phyloP scores from a whole-genome alignment of 2,329 filamentous ascomycete genomes.

The Trichoderma afroharzianum region DNA sequence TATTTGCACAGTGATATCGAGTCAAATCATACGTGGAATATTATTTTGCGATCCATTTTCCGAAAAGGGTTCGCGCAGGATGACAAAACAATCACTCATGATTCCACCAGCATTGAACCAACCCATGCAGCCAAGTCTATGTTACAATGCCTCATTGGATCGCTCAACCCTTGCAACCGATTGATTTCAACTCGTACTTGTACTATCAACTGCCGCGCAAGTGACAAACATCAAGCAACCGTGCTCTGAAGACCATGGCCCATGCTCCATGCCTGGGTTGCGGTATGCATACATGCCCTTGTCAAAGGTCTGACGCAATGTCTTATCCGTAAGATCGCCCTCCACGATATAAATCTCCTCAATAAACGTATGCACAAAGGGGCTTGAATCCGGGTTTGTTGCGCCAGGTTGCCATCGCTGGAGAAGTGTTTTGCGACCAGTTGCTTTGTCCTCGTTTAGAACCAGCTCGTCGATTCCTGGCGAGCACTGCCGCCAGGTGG shows the following conservation, averaged over 20 bases:
- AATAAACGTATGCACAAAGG: conserved; percentile 35
- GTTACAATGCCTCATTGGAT: background rate
- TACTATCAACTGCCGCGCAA: background rate
- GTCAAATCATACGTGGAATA: conserved; percentile 12
- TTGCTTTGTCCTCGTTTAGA: conserved; percentile 31
- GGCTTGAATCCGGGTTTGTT: conserved; percentile 21
- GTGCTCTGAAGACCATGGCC: conserved; percentile 32
- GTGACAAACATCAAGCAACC: conserved; percentile 32
- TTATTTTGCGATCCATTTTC: background rate
- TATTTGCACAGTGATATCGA: background rate
- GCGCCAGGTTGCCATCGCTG: conserved; percentile 37
- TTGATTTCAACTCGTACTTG: background rate
- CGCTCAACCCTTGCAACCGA: background rate
- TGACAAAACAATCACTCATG: background rate
- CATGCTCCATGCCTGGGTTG: conserved; percentile 38
- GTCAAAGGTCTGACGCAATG: conserved; percentile 29
- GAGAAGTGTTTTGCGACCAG: conserved; percentile 29
- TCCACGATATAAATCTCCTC: conserved; percentile 38
- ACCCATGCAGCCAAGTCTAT: background rate
- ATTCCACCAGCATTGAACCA: background rate
- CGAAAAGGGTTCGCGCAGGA: background rate
- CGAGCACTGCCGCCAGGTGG: conserved; percentile 27
- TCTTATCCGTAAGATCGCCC: conserved; percentile 34
- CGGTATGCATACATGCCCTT: conserved; percentile 39
- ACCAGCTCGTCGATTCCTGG: conserved; percentile 35